These are phyloP conservation scores for Melanogaster broomeanus DNA, from an alignment of 768 basidiomycete species.

Conservation along the genomic window DNA sequence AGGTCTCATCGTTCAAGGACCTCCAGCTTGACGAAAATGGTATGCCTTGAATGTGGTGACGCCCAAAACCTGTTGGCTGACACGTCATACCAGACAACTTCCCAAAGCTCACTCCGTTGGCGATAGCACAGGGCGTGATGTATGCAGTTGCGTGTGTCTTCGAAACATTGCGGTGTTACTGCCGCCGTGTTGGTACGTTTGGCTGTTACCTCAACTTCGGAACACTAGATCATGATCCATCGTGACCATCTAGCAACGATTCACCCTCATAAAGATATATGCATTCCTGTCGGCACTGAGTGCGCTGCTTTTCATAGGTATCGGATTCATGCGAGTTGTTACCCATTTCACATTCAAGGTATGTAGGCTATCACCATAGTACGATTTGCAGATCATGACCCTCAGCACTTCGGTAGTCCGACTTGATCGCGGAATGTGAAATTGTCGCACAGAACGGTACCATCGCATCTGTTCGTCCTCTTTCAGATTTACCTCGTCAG, in stretches of 20 bases:
- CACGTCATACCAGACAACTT: conserved; percentile 34
- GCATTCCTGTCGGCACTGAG: conserved; percentile 51
- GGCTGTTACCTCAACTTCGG: neutral
- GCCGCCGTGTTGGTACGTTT: conserved; percentile 52
- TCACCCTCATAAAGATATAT: conserved; percentile 54
- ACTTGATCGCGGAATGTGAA: conserved; percentile 59
- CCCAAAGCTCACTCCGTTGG: conserved; percentile 51
- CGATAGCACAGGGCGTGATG: conserved; percentile 60
- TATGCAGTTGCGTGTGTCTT: conserved; percentile 54
- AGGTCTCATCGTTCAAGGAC: conserved; percentile 68
- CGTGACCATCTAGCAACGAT: conserved; percentile 48
- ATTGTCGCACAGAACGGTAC: conserved; percentile 36
- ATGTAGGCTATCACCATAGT: conserved; percentile 1
- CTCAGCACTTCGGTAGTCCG: conserved; percentile 39
- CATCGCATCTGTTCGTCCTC: conserved; percentile 33
- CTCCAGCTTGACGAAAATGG: conserved; percentile 48
- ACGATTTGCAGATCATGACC: neutral
- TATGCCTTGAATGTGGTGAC: conserved; percentile 34
- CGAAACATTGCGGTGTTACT: conserved; percentile 54
- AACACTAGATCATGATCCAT: neutral
- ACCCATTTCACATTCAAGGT: conserved; percentile 74
- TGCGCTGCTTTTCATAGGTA: conserved; percentile 49
- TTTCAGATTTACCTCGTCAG: neutral
- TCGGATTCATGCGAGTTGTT: conserved; percentile 56
- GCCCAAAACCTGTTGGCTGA: neutral